These are phyloP conservation scores for Chrysanthemum seticuspe DNA, from an alignment of 129 eudicot species.

Conservation along the genomic window DNA sequence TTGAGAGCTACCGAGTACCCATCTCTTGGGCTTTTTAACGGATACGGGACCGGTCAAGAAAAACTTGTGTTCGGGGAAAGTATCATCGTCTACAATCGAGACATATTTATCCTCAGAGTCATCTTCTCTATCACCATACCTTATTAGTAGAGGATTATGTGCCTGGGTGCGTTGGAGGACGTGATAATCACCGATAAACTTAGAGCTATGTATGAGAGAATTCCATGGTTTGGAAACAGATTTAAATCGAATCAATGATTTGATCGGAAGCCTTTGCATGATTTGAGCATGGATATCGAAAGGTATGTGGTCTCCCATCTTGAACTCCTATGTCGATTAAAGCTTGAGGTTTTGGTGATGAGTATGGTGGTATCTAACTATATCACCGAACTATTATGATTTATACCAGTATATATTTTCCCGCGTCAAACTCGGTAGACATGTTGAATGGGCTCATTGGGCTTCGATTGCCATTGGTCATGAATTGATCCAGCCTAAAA, in stretches of 20 bases:
- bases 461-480: no score
- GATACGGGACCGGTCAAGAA: background rate
- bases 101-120: background rate
- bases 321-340: no score
- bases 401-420: no score
- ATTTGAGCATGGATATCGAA: no score
- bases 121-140: background rate
- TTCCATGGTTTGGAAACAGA: conserved; percentile 2
- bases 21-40: no score
- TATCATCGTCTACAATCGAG: background rate
- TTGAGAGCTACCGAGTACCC: background rate
- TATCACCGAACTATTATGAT: no score
- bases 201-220: background rate
- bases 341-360: no score
- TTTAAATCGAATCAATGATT: background rate
- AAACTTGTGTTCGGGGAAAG: background rate
- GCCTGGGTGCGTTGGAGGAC: background rate
- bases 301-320: no score
- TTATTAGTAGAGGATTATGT: background rate
- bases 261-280: background rate
- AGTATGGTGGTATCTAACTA: no score
- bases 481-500: no score
- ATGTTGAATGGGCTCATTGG: no score
- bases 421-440: no score
- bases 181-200: background rate